These are phyloP conservation scores for Solanum megistacrolobum DNA, from an alignment of 257 asterid species.

Conservation along the genomic window DNA sequence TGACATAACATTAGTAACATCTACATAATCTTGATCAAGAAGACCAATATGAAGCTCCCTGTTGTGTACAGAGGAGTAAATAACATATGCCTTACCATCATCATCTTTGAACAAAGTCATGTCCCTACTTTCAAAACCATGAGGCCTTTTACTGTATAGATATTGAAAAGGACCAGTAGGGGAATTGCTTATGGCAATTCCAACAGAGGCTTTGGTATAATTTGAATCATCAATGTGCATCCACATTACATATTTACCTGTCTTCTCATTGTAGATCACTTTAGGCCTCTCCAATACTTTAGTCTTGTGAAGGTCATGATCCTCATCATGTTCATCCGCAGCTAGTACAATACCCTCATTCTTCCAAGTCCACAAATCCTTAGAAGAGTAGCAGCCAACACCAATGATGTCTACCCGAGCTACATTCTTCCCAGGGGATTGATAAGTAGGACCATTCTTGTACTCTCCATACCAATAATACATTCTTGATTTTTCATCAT, in stretches of 20 bases:
- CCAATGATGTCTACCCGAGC: constrained; percentile 69
- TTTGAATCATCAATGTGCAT: constrained; percentile 61
- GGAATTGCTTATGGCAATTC: constrained; percentile 43
- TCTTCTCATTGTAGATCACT: constrained; percentile 45
- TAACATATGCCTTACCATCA: constrained; percentile 39
- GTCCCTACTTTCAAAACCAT: constrained; percentile 66
- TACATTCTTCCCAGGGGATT: constrained; percentile 17
- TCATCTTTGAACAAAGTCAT: constrained; percentile 65
- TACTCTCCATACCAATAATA: constrained; percentile 77
- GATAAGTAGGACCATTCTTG: constrained; percentile 48
- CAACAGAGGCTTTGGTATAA: constrained; percentile 52
- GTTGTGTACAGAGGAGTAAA: constrained; percentile 48
- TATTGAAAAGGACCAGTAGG: constrained; percentile 55
- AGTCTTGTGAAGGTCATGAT: constrained; percentile 45
- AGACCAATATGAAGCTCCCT: constrained; percentile 57
- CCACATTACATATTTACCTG: constrained; percentile 52
- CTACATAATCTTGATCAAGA: constrained; percentile 26
- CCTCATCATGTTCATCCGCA: constrained; percentile 21
- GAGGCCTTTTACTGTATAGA: constrained; percentile 40
- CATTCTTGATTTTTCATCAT: constrained; percentile 20
- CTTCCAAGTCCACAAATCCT: constrained; percentile 58
- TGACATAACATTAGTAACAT: constrained; percentile 17
- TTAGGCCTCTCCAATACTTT: constrained; percentile 73
- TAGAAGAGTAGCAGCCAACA: constrained; percentile 62
- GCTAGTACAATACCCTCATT: constrained; percentile 49